Percentiles rank a stretch among this genome's conserved stretches.
Evolutionary conservation across 139 green algal genomes (phyloP).

Genomic region (Nannochloris sp.): DNA sequence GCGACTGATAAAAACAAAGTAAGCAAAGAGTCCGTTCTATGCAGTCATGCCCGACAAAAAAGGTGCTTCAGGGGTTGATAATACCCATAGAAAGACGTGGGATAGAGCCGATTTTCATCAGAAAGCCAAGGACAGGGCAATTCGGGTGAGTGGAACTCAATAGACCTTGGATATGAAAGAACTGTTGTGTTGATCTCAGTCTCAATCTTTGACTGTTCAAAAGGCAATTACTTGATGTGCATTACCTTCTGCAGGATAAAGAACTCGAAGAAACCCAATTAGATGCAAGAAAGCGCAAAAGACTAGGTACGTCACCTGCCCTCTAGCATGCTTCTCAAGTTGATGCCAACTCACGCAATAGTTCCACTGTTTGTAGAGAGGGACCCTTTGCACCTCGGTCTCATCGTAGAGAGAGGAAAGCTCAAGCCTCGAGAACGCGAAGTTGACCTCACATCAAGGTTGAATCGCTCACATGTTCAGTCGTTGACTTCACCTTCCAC

Average conservation of each 20-base stretch:
- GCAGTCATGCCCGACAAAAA: not conserved
- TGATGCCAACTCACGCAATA: not conserved
- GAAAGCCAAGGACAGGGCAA: constrained; percentile 55
- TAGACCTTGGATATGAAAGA: not conserved
- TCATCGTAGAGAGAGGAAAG: constrained; percentile 70
- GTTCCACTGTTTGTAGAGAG: constrained; percentile 35
- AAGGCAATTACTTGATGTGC: too few relatives aligned
- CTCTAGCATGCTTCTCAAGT: not conserved
- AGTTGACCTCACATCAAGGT: constrained; percentile 61
- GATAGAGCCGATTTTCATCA: constrained; percentile 67
- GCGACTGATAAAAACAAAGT: too few relatives aligned
- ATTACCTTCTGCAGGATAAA: not conserved
- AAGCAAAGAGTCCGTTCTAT: too few relatives aligned
- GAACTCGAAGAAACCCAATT: constrained; percentile 42
- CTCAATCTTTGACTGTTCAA: too few relatives aligned
- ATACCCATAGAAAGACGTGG: constrained; percentile 61
- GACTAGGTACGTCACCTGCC: constrained; percentile 11
- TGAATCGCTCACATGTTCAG: constrained; percentile 70
- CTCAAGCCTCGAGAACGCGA: constrained; percentile 64
- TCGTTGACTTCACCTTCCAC: constrained; percentile 20
- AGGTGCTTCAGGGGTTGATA: constrained; percentile 29
- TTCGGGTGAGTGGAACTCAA: constrained; percentile 29
- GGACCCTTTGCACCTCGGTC: constrained; percentile 78
- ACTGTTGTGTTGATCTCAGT: too few relatives aligned
- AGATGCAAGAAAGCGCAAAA: constrained; percentile 57